Evolutionary conservation across 2,329 filamentous ascomycete species (phyloP).

Genomic region (Cercospora citrullina): DNA sequence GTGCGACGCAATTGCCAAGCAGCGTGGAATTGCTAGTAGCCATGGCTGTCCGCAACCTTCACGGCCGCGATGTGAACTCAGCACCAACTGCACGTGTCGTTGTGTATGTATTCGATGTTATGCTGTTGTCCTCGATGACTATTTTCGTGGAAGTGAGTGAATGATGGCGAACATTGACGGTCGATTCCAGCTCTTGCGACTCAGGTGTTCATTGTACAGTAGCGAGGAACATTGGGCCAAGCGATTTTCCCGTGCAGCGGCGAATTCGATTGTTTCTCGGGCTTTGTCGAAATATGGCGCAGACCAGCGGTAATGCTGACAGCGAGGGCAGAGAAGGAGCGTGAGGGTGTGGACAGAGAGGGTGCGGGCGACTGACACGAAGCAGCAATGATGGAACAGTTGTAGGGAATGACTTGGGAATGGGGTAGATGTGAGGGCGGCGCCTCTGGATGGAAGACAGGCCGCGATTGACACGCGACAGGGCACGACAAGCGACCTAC

Average conservation of each 20-base stretch:
- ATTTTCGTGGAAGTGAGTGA: not conserved
- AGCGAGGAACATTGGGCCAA: not conserved
- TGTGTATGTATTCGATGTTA: not conserved
- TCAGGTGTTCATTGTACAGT: not conserved
- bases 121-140: constrained; percentile 1
- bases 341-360: not conserved
- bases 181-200: not conserved
- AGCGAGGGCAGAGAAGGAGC: not conserved
- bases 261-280: not conserved
- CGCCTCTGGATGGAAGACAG: constrained; percentile 8
- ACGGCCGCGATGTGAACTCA: constrained; percentile 4
- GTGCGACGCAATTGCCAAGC: constrained; percentile 62
- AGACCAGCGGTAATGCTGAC: not conserved
- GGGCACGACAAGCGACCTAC: constrained; percentile 18
- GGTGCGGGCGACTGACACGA: not conserved
- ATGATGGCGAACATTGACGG: not conserved
- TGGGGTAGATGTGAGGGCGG: constrained; percentile 8
- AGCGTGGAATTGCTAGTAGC: constrained; percentile 38
- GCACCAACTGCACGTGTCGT: constrained; percentile 11
- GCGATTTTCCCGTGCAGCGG: not conserved
- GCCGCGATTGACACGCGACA: constrained; percentile 20
- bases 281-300: not conserved
- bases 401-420: not conserved
- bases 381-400: not conserved
- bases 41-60: constrained; percentile 6